These are phyloP conservation scores for Arthrobotrys iridis DNA, from an alignment of 2,329 filamentous ascomycete genomes.

Conservation along the genomic window DNA sequence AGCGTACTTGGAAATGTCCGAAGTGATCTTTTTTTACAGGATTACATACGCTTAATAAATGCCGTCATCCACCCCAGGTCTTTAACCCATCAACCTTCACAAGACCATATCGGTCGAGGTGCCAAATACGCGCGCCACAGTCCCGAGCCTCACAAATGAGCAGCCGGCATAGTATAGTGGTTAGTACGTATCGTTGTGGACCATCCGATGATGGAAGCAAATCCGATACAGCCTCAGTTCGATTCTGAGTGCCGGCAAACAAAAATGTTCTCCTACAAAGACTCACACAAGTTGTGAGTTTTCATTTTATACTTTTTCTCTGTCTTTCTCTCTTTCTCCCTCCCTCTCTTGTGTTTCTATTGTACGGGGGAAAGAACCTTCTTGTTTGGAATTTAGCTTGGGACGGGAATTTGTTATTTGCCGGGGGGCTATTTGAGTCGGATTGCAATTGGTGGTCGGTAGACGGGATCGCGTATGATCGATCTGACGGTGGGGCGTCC, in stretches of 20 bases:
- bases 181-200: constrained; percentile 50
- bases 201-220: background rate
- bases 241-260: constrained; percentile 44
- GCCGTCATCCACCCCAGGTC: background rate
- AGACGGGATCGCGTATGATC: too few species aligned
- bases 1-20: too few species aligned
- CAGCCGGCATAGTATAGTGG: constrained; percentile 49
- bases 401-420: background rate
- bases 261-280: constrained; percentile 6
- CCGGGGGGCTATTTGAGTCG: too few species aligned
- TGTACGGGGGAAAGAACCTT: too few species aligned
- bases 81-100: background rate
- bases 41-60: too few species aligned
- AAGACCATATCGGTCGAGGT: background rate
- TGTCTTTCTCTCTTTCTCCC: too few species aligned
- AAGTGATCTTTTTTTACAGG: too few species aligned
- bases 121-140: constrained; percentile 4
- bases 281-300: background rate
- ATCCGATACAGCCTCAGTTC: constrained; percentile 37
- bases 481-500: too few species aligned
- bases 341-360: too few species aligned
- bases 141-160: constrained; percentile 2
- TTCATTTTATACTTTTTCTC: background rate
- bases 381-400: background rate
- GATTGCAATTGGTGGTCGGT: too few species aligned